phyloP scores from a whole-genome alignment of 2,329 filamentous ascomycete genomes.

The Cladosporium cucumerinum region DNA sequence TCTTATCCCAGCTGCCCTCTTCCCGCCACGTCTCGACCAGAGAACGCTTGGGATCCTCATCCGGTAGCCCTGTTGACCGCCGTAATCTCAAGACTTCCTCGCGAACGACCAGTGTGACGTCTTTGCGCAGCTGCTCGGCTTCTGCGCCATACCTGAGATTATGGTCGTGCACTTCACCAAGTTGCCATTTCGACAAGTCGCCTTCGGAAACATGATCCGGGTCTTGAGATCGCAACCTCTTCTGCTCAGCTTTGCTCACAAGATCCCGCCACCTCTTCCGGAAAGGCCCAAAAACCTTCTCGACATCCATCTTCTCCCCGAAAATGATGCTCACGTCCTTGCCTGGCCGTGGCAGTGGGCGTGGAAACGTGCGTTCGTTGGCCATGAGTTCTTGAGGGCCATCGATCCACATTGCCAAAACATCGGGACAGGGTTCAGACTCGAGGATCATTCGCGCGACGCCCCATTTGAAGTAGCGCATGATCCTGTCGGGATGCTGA shows the following conservation, averaged over 20 bases:
- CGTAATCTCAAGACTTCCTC: conserved; percentile 78
- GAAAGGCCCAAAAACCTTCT: conserved; percentile 73
- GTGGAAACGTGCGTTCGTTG: conserved; percentile 73
- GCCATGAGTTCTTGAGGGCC: conserved; percentile 86
- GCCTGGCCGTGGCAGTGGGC: conserved; percentile 72
- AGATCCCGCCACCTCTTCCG: conserved; percentile 71
- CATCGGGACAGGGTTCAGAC: conserved; percentile 77
- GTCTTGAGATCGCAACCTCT: conserved; percentile 24
- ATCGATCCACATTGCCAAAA: conserved; percentile 93
- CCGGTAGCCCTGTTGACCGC: conserved; percentile 66
- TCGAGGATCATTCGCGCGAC: conserved; percentile 88
- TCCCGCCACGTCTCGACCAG: conserved; percentile 76
- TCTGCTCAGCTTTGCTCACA: conserved; percentile 49
- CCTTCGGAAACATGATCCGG: neutral
- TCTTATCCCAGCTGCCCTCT: conserved; percentile 49
- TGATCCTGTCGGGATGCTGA: conserved; percentile 71
- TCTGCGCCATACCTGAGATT: conserved; percentile 67
- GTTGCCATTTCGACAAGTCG: conserved; percentile 16
- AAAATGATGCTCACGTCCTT: conserved; percentile 71
- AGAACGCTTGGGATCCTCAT: conserved; percentile 74
- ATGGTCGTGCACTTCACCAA: conserved; percentile 64
- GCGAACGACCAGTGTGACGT: conserved; percentile 75
- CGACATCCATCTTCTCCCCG: conserved; percentile 72
- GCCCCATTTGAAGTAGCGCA: conserved; percentile 99
- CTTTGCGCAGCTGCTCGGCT: conserved; percentile 70